Evolutionary conservation across 345 rosid genomes (phyloP).

Genomic region (Eucalyptus paniculata): DNA sequence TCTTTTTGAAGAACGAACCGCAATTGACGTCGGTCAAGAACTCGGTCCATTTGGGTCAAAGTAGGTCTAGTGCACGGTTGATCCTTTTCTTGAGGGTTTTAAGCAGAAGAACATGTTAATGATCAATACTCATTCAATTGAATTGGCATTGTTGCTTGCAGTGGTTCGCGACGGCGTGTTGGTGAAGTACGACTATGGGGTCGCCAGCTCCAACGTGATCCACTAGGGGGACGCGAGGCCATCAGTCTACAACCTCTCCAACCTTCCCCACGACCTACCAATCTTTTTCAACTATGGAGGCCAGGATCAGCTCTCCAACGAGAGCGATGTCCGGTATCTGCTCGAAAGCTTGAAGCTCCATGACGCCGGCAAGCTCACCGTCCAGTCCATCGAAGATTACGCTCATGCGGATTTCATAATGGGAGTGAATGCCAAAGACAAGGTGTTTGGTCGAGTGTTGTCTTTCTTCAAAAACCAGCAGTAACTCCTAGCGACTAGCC

Average conservation of each 20-base stretch:
- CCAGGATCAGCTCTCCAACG: slow-evolving; percentile 49
- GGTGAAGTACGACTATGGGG: neutral
- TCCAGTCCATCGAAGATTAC: slow-evolving; percentile 56
- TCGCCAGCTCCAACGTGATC: neutral
- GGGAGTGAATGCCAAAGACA: slow-evolving; percentile 71
- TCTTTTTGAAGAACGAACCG: slow-evolving; percentile 56
- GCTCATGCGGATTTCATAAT: slow-evolving; percentile 88
- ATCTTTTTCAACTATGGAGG: slow-evolving; percentile 81
- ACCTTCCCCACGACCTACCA: slow-evolving; percentile 55
- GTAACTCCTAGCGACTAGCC: neutral
- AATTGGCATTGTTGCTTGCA: slow-evolving; percentile 1
- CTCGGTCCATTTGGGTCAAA: slow-evolving; percentile 78
- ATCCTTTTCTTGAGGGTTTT: neutral
- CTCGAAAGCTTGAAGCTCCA: slow-evolving; percentile 56
- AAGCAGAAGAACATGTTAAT: neutral
- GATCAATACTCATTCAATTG: neutral
- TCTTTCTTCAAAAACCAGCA: slow-evolving; percentile 24
- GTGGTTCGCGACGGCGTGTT: slow-evolving; percentile 51
- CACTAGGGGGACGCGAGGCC: slow-evolving; percentile 51
- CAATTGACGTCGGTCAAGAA: slow-evolving; percentile 83
- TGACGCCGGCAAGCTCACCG: slow-evolving; percentile 39
- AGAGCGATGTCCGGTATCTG: slow-evolving; percentile 39
- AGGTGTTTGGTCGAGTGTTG: slow-evolving; percentile 47
- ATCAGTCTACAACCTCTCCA: slow-evolving; percentile 65
- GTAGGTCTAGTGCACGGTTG: slow-evolving; percentile 16